phyloP scores from a whole-genome alignment of 2,329 filamentous ascomycete genomes.

The Macrophomina pseudophaseolina region DNA sequence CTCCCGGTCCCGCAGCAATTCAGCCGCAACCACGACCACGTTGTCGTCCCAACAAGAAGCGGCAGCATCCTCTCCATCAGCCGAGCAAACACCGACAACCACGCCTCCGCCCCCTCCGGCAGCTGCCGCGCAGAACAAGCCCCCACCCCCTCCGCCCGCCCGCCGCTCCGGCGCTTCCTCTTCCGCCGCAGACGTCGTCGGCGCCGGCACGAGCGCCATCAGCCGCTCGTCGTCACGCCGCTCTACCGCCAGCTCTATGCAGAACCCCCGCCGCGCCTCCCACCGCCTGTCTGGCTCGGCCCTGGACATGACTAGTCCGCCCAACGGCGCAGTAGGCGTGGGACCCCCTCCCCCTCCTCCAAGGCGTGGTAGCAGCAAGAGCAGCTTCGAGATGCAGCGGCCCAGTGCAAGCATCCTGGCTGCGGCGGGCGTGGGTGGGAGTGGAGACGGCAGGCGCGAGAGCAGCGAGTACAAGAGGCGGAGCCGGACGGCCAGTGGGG shows the following conservation, averaged over 20 bases:
- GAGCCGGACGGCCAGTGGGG: slow-evolving; percentile 17
- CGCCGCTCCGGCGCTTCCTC: slow-evolving; percentile 23
- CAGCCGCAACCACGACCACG: slow-evolving; percentile 34
- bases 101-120: background rate
- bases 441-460: background rate
- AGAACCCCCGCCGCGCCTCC: slow-evolving; percentile 4
- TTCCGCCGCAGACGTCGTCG: slow-evolving; percentile 1
- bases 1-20: slow-evolving; percentile 43
- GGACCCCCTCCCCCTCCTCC: slow-evolving; percentile 24
- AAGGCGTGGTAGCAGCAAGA: slow-evolving; percentile 21
- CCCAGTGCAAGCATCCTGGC: slow-evolving; percentile 11
- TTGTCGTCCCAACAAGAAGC: slow-evolving; percentile 38
- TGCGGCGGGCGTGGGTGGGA: background rate
- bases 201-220: background rate
- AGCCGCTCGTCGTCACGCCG: slow-evolving; percentile 25
- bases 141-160: slow-evolving; percentile 20
- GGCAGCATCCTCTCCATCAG: background rate
- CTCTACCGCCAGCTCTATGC: slow-evolving; percentile 24
- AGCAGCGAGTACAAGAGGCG: slow-evolving; percentile 8
- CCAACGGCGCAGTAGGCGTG: background rate
- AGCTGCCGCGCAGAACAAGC: background rate
- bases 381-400: slow-evolving; percentile 25
- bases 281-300: slow-evolving; percentile 23
- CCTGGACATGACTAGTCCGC: slow-evolving; percentile 12
- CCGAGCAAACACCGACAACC: background rate